phyloP scores from a whole-genome alignment of 1,139 yeast genomes.

The Magnusiomyces clavatus region DNA sequence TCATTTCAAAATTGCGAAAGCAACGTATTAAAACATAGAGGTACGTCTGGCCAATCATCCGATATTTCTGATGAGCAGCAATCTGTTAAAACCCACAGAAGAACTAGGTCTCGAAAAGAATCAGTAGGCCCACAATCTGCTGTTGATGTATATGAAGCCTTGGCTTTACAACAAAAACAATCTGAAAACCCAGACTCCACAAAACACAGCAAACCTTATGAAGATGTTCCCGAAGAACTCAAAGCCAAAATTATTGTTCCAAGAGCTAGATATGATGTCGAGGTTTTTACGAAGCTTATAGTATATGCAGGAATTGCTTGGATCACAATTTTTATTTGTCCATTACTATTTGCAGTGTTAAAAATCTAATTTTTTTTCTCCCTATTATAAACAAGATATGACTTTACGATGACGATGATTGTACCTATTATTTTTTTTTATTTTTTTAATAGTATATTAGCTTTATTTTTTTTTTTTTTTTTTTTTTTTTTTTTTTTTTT shows the following conservation, averaged over 20 bases:
- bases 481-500: too few relatives aligned
- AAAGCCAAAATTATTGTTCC: background rate
- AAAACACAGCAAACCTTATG: background rate
- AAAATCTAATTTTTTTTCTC: conserved; percentile 10
- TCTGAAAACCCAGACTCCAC: background rate
- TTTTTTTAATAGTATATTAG: too few relatives aligned
- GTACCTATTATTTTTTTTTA: too few relatives aligned
- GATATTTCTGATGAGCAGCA: conserved; percentile 25
- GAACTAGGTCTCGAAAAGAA: conserved; percentile 28
- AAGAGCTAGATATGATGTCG: conserved; percentile 57
- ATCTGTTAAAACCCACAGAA: too few relatives aligned
- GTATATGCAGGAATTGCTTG: conserved; percentile 68
- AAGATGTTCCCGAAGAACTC: conserved; percentile 4
- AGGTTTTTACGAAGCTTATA: conserved; percentile 60
- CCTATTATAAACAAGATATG: too few relatives aligned
- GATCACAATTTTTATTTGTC: conserved; percentile 21
- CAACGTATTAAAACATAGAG: conserved; percentile 29
- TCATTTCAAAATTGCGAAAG: conserved; percentile 20
- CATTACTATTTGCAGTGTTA: conserved; percentile 18
- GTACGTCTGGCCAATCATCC: conserved; percentile 17
- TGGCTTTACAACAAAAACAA: conserved; percentile 19
- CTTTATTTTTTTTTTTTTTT: too few relatives aligned
- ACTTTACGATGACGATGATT: too few relatives aligned
- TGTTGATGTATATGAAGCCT: conserved; percentile 37
- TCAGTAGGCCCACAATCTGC: conserved; percentile 40